Conservation (phyloP, 208 protist genomes). For the Strigomonas culicis region DNA sequence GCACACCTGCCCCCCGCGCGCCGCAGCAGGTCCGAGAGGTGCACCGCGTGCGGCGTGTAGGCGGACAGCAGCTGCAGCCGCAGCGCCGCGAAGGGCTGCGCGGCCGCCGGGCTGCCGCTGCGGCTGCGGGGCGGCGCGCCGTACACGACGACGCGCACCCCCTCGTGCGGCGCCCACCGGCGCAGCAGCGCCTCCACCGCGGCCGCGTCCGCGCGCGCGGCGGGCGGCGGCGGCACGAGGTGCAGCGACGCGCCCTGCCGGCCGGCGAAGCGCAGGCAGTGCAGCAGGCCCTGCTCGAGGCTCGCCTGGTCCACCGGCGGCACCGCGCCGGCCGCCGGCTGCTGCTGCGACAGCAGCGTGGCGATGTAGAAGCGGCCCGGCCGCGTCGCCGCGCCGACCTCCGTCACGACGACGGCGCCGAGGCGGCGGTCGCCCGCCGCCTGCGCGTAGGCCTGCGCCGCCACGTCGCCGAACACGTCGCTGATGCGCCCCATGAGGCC, state of each 20-base stretch:
- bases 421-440: conserved; percentile 10
- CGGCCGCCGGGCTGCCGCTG: not conserved
- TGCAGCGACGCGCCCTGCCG: conserved; percentile 27
- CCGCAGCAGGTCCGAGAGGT: not conserved
- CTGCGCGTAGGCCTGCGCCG: conserved; percentile 30
- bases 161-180: not conserved
- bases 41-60: not conserved
- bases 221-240: conserved; percentile 19
- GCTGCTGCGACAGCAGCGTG: conserved; percentile 33
- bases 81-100: not conserved
- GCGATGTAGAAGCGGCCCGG: conserved; percentile 37
- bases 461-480: conserved; percentile 21
- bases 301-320: conserved; percentile 24
- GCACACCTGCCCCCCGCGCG: not conserved
- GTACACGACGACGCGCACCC: conserved; percentile 17
- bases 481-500: conserved; percentile 49
- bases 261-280: conserved; percentile 21
- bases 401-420: conserved; percentile 33
- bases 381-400: conserved; percentile 17
- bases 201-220: conserved; percentile 15
- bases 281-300: conserved; percentile 20
- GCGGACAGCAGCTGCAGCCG: not conserved
- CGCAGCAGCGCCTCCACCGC: conserved; percentile 14
- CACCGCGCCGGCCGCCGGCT: conserved; percentile 15
- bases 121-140: conserved; percentile 2